These are phyloP conservation scores for Quillaja saponaria DNA, from an alignment of 306 rosid species.

Conservation along the genomic window DNA sequence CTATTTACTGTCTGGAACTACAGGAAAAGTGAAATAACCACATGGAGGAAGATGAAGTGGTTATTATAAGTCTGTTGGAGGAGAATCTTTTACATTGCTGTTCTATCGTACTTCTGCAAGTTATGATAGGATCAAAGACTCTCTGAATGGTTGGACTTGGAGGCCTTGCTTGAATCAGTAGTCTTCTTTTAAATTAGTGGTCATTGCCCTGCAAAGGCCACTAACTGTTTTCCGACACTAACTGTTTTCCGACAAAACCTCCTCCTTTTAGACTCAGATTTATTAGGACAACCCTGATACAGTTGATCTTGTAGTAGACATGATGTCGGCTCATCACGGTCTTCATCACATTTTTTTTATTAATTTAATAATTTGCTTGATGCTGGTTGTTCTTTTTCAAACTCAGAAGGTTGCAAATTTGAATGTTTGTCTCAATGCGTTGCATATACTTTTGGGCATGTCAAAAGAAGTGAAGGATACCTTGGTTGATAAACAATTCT, in stretches of 20 bases:
- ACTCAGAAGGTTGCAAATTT: constrained; percentile 73
- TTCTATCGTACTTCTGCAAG: neutral
- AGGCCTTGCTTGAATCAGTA: neutral
- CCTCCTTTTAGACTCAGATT: neutral
- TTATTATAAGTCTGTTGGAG: neutral
- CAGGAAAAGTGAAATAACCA: neutral
- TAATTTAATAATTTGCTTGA: constrained; percentile 8
- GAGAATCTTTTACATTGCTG: neutral
- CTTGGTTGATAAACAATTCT: constrained; percentile 76
- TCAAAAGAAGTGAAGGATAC: constrained; percentile 86
- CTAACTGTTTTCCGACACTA: neutral
- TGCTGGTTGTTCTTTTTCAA: constrained; percentile 25
- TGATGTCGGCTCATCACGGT: constrained; percentile 14
- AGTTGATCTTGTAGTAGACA: neutral
- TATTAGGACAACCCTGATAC: neutral
- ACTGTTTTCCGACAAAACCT: neutral
- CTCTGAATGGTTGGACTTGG: neutral
- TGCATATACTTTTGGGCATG: constrained; percentile 78
- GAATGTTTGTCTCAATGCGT: constrained; percentile 85
- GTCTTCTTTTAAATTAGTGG: neutral
- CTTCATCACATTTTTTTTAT: neutral
- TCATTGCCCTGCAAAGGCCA: neutral
- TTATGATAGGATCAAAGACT: constrained; percentile 1
- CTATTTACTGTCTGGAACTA: neutral
- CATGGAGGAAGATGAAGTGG: constrained; percentile 3